Evolutionary conservation across 352 stramenopile species (phyloP), one percentile per base, ranked within the genome.

Genomic region (Phytophthora hybrid): DNA sequence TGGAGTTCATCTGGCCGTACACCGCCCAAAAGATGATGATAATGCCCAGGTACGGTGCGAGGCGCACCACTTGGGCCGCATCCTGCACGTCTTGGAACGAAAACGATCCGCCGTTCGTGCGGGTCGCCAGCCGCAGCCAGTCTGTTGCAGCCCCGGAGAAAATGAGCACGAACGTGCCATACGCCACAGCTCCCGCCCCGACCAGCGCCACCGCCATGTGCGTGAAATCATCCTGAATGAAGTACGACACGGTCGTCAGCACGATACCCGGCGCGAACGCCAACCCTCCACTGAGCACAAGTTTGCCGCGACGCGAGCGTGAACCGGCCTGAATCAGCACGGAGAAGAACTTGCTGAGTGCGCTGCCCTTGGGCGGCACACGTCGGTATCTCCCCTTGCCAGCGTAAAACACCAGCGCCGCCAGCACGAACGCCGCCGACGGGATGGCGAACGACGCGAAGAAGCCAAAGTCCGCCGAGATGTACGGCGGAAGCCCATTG

Each of bases 371-470:
- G 8, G 92, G 89, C 5, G 88, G 80, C 41, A 96, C 75, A 9
- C 77, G 89, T 26, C 81, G 83, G 69, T 94, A 97, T 14, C 87
- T 79, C 1, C 49, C 53, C 37, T 83, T 85, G 51, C 88, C 93
- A 21, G 72, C 71, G 72, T 88, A 96, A 75, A 98, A 98, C 32
- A 98, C 79, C 16, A 83, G 21, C 5, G 93, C 89, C 0, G 89
- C 90, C 5, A 94, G n/a, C 13, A 92, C 81, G 59, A 98, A 98
- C 3, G 89, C 83, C 3, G 89, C 71, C 0, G 88, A 90, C 21
- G 91, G 91, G 64, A 98, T 97, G 1, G 92, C 73, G 61, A 97
- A 98, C 0, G 91, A 94, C 26, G 88, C 86, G 62, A 95, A 93
- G 75, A 98, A 98, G 19, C 93, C 92, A 62, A 92, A 98, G 16